These are phyloP conservation scores for Crithidia bombi DNA, from an alignment of 208 protist genomes.

Conservation along the genomic window DNA sequence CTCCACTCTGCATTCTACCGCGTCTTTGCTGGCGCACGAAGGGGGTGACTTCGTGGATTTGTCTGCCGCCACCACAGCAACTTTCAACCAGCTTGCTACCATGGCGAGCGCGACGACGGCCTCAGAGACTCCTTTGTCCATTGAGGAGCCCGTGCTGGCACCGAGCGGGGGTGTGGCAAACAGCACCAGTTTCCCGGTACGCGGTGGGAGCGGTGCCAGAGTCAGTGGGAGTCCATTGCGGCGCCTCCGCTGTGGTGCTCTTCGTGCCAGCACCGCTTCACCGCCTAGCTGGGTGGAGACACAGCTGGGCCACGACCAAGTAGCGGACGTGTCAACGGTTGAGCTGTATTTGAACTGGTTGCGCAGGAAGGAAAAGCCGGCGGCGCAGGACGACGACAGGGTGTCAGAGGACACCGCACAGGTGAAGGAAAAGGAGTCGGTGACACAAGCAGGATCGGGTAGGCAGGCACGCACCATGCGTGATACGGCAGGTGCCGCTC, in stretches of 20 bases:
- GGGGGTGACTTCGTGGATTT: constrained; percentile 11
- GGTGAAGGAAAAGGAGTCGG: background rate
- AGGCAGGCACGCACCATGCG: background rate
- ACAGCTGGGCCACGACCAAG: constrained; percentile 1
- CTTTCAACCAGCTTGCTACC: constrained; percentile 14
- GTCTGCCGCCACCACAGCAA: constrained; percentile 9
- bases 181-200: constrained; percentile 1
- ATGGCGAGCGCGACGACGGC: constrained; percentile 15
- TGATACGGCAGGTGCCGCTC: background rate
- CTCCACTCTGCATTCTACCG: constrained; percentile 6
- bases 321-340: constrained; percentile 8
- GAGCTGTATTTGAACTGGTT: constrained; percentile 35
- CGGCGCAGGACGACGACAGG: background rate
- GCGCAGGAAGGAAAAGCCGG: constrained; percentile 11
- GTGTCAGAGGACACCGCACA: background rate
- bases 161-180: background rate
- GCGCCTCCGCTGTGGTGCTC: background rate
- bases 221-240: constrained; percentile 5
- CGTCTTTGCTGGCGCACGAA: constrained; percentile 15
- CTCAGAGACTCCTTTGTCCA: constrained; percentile 1
- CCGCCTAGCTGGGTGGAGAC: constrained; percentile 9
- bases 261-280: background rate
- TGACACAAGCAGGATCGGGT: no score
- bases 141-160: constrained; percentile 3
- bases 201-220: background rate